A percentile compares a stretch with the other conserved stretches of the same genome.
Conservation (phyloP, 169 alveolate species). For the Plasmodium gonderi region DNA sequence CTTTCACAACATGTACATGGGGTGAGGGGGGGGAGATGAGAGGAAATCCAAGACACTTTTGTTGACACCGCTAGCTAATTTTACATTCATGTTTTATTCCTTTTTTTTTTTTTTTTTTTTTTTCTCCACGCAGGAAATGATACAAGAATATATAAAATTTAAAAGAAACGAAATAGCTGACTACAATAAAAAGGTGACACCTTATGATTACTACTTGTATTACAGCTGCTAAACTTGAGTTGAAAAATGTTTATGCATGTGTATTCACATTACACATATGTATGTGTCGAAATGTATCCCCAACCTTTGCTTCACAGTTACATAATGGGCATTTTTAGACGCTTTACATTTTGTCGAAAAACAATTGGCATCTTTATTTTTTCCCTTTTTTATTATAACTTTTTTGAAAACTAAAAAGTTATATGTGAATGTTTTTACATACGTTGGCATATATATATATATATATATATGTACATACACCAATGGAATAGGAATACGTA, state of each 20-base stretch:
- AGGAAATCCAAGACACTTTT: too few species aligned
- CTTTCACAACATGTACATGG: too few species aligned
- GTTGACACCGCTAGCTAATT: too few species aligned
- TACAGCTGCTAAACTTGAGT: constrained; percentile 22
- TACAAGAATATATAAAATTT: constrained; percentile 56
- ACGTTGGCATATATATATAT: neutral
- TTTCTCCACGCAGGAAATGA: constrained; percentile 56
- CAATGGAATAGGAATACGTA: too few species aligned
- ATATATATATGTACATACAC: neutral
- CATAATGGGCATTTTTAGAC: neutral
- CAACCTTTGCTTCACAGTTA: neutral
- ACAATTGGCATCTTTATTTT: neutral
- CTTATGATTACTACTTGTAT: constrained; percentile 46
- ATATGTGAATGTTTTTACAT: too few species aligned
- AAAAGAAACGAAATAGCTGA: constrained; percentile 50
- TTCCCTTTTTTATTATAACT: too few species aligned
- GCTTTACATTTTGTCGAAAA: neutral
- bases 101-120: neutral
- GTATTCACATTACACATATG: too few species aligned
- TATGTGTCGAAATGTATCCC: neutral
- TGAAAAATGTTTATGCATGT: neutral
- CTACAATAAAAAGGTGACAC: constrained; percentile 17
- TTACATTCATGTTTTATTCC: neutral
- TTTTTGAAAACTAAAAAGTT: neutral
- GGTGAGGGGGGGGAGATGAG: too few species aligned